phyloP scores from a whole-genome alignment of 805 yeast species.

The Cyberlindnera sargentensis region DNA sequence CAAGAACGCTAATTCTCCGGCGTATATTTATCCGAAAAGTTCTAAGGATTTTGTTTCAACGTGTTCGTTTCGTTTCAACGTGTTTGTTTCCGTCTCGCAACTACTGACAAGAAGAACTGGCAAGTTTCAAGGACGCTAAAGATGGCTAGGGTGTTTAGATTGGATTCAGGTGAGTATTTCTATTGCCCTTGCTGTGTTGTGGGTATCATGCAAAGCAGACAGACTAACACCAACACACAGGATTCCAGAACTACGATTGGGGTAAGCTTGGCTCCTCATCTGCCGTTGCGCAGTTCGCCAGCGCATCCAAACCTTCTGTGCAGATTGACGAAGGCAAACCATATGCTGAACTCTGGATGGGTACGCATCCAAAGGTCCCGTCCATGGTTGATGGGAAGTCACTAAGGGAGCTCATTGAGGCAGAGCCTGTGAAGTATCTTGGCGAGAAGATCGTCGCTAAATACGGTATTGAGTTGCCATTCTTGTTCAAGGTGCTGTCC shows the following conservation, averaged over 20 bases:
- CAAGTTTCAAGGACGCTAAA: constrained; percentile 13
- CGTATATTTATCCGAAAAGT: too few species aligned
- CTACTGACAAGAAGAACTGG: too few species aligned
- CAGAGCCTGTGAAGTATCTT: constrained; percentile 50
- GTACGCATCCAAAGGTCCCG: constrained; percentile 92
- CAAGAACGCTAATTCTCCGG: too few species aligned
- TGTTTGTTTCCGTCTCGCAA: too few species aligned
- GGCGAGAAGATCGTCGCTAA: constrained; percentile 52
- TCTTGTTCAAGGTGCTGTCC: constrained; percentile 87
- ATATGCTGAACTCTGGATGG: constrained; percentile 99
- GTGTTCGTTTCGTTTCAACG: too few species aligned
- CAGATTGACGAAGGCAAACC: constrained; percentile 69
- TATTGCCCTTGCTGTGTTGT: background rate
- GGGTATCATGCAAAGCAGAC: too few species aligned
- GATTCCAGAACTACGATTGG: constrained; percentile 81
- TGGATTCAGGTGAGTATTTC: constrained; percentile 30
- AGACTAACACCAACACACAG: constrained; percentile 20
- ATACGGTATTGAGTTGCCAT: constrained; percentile 82
- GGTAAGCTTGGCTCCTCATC: constrained; percentile 79
- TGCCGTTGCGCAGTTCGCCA: constrained; percentile 85
- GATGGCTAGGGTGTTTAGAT: constrained; percentile 31
- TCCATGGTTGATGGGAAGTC: constrained; percentile 50
- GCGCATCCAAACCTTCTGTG: constrained; percentile 55
- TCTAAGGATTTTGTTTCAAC: too few species aligned
- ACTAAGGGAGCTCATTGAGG: constrained; percentile 60